These are phyloP conservation scores for Fistulifera pelliculosa DNA, from an alignment of 108 stramenopile genomes.

Conservation along the genomic window DNA sequence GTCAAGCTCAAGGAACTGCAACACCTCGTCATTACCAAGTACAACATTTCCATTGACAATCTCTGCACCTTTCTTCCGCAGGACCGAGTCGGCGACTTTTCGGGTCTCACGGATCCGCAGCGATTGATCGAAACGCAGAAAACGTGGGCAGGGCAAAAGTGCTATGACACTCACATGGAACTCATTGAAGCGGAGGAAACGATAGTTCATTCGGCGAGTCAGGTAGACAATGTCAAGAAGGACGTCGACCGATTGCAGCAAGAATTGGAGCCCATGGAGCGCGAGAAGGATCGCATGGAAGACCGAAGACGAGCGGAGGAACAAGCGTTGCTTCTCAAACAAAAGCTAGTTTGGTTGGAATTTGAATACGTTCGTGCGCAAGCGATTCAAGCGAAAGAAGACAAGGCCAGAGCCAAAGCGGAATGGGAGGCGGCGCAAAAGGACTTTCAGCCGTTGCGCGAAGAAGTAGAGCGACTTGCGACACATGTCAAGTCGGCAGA, in stretches of 20 bases:
- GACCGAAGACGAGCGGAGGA: constrained; percentile 40
- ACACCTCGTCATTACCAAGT: constrained; percentile 44
- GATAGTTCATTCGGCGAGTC: constrained; percentile 23
- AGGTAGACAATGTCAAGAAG: constrained; percentile 32
- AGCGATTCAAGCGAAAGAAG: constrained; percentile 36
- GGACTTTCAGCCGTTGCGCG: constrained; percentile 36
- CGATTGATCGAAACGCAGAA: constrained; percentile 85
- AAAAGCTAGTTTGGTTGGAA: constrained; percentile 61
- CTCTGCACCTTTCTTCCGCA: constrained; percentile 95
- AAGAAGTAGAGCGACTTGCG: constrained; percentile 19
- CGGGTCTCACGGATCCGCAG: constrained; percentile 63
- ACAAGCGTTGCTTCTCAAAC: constrained; percentile 44
- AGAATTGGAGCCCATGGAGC: constrained; percentile 52
- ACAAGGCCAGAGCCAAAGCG: constrained; percentile 31
- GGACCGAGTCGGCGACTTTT: constrained; percentile 88
- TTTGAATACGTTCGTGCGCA: constrained; percentile 37
- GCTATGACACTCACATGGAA: constrained; percentile 59
- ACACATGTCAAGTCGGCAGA: constrained; percentile 16
- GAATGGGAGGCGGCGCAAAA: constrained; percentile 25
- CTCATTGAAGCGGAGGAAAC: constrained; percentile 69
- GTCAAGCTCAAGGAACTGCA: constrained; percentile 40
- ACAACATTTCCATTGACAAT: constrained; percentile 85
- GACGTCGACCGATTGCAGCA: constrained; percentile 37
- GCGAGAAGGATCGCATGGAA: constrained; percentile 57
- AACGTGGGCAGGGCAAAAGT: constrained; percentile 36